phyloP scores from a whole-genome alignment of 2,329 filamentous ascomycete species.

The Bipolaris cookei region DNA sequence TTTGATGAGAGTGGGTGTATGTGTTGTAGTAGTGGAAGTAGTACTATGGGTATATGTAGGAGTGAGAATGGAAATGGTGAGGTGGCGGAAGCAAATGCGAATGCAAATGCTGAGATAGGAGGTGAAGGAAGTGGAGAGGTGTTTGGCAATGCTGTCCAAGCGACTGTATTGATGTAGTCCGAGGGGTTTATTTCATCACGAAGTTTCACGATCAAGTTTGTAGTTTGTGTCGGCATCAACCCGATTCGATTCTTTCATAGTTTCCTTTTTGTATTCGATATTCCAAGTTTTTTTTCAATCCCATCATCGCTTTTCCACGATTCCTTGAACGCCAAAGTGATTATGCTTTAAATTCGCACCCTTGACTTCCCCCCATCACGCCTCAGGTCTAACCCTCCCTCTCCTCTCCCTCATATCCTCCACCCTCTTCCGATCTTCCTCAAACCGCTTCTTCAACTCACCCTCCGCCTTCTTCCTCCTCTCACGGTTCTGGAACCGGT shows the following conservation, averaged over 20 bases:
- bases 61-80: not conserved
- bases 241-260: not conserved
- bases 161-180: not conserved
- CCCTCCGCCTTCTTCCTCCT: slow-evolving; percentile 76
- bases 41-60: not conserved
- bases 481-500: slow-evolving; percentile 82
- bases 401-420: slow-evolving; percentile 72
- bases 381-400: slow-evolving; percentile 41
- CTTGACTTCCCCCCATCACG: slow-evolving; percentile 12
- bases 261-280: no score
- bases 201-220: not conserved
- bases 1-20: not conserved
- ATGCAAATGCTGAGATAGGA: not conserved
- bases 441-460: slow-evolving; percentile 73
- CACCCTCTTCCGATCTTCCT: slow-evolving; percentile 76
- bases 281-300: no score
- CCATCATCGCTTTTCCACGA: no score
- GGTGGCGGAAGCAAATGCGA: not conserved
- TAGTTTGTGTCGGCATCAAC: not conserved
- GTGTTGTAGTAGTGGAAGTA: not conserved
- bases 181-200: not conserved
- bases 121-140: no score
- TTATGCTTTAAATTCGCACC: no score
- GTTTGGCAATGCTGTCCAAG: not conserved
- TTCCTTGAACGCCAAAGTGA: no score